These are phyloP conservation scores for Suillus fuscotomentosus DNA, from an alignment of 768 basidiomycete species.

Conservation along the genomic window DNA sequence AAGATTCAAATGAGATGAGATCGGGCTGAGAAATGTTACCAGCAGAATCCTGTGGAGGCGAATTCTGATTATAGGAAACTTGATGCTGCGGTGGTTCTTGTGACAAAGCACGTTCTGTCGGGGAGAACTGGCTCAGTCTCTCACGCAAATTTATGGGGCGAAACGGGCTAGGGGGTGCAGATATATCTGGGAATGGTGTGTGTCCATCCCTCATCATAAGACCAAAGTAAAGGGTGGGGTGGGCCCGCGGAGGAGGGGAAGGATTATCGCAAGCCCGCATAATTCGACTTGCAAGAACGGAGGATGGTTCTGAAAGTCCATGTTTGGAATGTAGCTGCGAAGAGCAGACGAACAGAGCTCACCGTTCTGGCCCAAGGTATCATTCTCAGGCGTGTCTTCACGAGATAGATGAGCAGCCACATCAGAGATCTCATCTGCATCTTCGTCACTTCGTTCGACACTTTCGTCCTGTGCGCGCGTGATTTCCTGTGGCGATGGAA, in stretches of 20 bases:
- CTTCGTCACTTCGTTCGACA: conserved; percentile 29
- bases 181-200: conserved; percentile 14
- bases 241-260: conserved; percentile 54
- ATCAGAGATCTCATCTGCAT: conserved; percentile 27
- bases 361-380: conserved; percentile 46
- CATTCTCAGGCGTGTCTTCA: conserved; percentile 50
- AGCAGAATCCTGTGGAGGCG: conserved; percentile 1
- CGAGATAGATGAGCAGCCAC: conserved; percentile 30
- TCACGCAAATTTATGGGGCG: conserved; percentile 31
- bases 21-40: conserved; percentile 23
- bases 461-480: conserved; percentile 19
- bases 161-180: conserved; percentile 30
- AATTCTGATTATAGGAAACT: background rate
- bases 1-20: conserved; percentile 44
- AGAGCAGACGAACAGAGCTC: conserved; percentile 9
- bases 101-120: conserved; percentile 4
- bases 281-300: conserved; percentile 62
- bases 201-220: conserved; percentile 16
- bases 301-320: conserved; percentile 56
- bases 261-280: conserved; percentile 74
- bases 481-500: conserved; percentile 16
- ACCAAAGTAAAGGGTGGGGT: conserved; percentile 14
- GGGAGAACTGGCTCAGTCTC: conserved; percentile 19
- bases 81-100: conserved; percentile 4
- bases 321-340: conserved; percentile 11